Evolutionary conservation across 2,329 filamentous ascomycete genomes (phyloP).

Genomic region (Decorospora gaudefroyi): DNA sequence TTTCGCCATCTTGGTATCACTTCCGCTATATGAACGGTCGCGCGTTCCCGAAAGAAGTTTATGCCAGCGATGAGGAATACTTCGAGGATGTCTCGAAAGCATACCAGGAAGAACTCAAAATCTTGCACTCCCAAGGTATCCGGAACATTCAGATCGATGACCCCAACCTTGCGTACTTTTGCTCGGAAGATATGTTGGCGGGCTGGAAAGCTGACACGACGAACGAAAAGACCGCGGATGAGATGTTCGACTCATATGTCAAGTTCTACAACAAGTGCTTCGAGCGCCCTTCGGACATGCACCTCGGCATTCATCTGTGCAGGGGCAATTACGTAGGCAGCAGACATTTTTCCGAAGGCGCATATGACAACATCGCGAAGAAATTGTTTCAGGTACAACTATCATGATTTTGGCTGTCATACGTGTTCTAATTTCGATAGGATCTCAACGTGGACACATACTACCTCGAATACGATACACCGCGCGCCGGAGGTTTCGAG

Average conservation of each 20-base stretch:
- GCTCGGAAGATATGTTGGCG: conserved; percentile 45
- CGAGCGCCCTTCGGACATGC: conserved; percentile 67
- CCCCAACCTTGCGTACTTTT: conserved; percentile 54
- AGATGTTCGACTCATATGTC: conserved; percentile 76
- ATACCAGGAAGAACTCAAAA: conserved; percentile 54
- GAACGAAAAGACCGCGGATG: conserved; percentile 70
- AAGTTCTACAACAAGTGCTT: conserved; percentile 75
- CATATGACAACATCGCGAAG: conserved; percentile 54
- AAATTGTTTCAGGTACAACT: conserved; percentile 46
- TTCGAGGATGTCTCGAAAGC: conserved; percentile 54
- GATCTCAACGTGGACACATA: conserved; percentile 49
- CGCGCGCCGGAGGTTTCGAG: conserved; percentile 55
- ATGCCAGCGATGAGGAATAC: conserved; percentile 54
- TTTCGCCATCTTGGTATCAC: conserved; percentile 72
- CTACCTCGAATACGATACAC: conserved; percentile 54
- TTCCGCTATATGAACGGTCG: conserved; percentile 62
- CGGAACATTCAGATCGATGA: conserved; percentile 57
- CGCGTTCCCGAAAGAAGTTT: conserved; percentile 53
- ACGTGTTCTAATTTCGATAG: conserved; percentile 17
- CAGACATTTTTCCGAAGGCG: conserved; percentile 54
- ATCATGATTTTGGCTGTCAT: neutral
- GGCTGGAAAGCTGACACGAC: conserved; percentile 62
- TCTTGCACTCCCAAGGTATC: conserved; percentile 52
- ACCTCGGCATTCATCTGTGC: conserved; percentile 77
- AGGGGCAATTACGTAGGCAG: conserved; percentile 55